A percentile compares a stretch with the other conserved stretches of the same genome.
phyloP scores from a whole-genome alignment of 2,329 filamentous ascomycete genomes.

The Venturia effusa region DNA sequence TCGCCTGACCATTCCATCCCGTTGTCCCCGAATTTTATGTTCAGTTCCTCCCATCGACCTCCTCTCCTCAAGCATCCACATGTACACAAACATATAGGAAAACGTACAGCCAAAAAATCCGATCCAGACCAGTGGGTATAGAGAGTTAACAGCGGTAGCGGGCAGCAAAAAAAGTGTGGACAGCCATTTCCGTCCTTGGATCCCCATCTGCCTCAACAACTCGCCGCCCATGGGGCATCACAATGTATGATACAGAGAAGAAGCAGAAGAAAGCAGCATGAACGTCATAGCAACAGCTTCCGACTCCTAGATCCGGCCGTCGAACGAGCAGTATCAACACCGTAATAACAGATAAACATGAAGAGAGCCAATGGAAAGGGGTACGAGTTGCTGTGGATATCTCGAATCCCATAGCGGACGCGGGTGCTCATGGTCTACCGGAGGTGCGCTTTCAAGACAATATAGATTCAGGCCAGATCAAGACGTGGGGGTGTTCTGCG shows the following conservation, averaged over 20 bases:
- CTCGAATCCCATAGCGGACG: neutral
- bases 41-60: neutral
- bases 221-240: neutral
- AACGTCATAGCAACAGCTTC: neutral
- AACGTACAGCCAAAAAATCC: neutral
- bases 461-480: neutral
- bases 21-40: neutral
- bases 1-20: neutral
- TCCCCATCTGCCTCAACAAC: neutral
- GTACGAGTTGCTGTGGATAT: neutral
- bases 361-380: neutral
- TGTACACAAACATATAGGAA: neutral
- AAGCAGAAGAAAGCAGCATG: neutral
- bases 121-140: slow-evolving; percentile 1
- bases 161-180: neutral
- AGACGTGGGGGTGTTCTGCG: slow-evolving; percentile 1
- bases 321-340: neutral
- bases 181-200: neutral
- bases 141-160: neutral
- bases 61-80: neutral
- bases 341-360: neutral
- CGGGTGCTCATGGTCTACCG: neutral
- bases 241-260: neutral
- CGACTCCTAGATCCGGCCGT: neutral
- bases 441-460: neutral